Conservation (phyloP, 2,329 filamentous ascomycete species). For the Colletotrichum truncatum region DNA sequence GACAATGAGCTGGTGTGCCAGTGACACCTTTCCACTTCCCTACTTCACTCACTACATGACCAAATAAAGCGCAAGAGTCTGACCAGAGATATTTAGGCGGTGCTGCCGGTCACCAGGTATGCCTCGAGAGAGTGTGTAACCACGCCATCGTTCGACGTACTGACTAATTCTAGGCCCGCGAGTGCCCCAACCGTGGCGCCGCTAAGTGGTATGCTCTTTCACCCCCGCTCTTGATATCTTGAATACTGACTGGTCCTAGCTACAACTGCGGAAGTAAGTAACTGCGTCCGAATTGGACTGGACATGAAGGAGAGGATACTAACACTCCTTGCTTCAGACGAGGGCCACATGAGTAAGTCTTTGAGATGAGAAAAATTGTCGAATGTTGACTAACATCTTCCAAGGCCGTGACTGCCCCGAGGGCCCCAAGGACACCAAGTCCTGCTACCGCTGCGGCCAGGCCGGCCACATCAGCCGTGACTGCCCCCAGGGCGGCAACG, state of each 20-base stretch:
- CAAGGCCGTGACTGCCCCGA: conserved; percentile 89
- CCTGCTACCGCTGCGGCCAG: conserved; percentile 82
- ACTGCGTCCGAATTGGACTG: conserved; percentile 31
- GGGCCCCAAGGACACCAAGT: conserved; percentile 86
- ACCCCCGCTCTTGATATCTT: not conserved
- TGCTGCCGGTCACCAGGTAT: conserved; percentile 37
- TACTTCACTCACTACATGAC: not conserved
- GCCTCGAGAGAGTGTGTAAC: not conserved
- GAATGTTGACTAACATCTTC: conserved; percentile 33
- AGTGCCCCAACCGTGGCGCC: conserved; percentile 85
- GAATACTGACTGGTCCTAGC: conserved; percentile 54
- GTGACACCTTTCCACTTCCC: conserved; percentile 10
- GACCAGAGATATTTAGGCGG: conserved; percentile 33
- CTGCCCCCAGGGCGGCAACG: conserved; percentile 67
- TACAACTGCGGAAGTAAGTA: conserved; percentile 83
- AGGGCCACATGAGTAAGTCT: conserved; percentile 81
- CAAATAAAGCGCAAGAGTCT: conserved; percentile 26
- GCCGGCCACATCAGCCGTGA: conserved; percentile 89
- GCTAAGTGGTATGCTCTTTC: conserved; percentile 75
- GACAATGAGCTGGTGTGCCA: conserved; percentile 25
- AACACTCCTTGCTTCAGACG: conserved; percentile 47
- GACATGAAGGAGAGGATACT: conserved; percentile 31
- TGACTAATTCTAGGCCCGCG: conserved; percentile 70
- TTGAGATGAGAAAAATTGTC: conserved; percentile 6
- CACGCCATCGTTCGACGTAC: conserved; percentile 15